Evolutionary conservation across 305 asterid species (phyloP), one percentile per base, ranked within the genome.

Genomic region (Fraxinus floribunda): DNA sequence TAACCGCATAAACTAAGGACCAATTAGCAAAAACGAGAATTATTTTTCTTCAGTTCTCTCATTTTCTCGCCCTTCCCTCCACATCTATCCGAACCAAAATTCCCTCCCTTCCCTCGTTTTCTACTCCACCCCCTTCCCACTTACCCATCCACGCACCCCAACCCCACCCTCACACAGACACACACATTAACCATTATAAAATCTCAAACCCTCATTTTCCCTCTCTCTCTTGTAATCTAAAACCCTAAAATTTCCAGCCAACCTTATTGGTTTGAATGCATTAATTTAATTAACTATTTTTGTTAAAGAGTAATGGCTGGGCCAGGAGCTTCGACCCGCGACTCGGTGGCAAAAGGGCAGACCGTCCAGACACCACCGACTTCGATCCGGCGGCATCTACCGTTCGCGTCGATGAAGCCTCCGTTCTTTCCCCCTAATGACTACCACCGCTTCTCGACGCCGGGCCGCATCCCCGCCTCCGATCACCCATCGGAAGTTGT

Each of bases 51-150:
- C 82, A 73, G 79, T 78, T 82, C 68, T 72, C 83, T 87, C 84
- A 36, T 87, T 81, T 79, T 82, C 80, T 32, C 83, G 44, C 79
- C 75, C 90, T 95, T 95, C 98, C 99, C 99, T 94, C 98, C 99
- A 95, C 96, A 90, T 87, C 93, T 83, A 88, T 92, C 94, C 94
- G 93, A 94, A 93, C 96, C 89, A 95, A 94, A 94, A 89, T 93
- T 94, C 94, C 97, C 97, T 93, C 97, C 91, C 93, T 95, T 93
- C 93, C 95, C 94, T 90, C 95, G 86, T 92, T 91, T 88, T 87
- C 90, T 86, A 81, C 90, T 90, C 79, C 84, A 22, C 81, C 81
- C 71, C 77, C 15, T 13, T 18, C 34, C 29, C 29, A 13, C 0
- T 22, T 57, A 11, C 46, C 5, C 71, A 20, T 87, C 55, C 77